Evolutionary conservation across 169 alveolate genomes (phyloP), one percentile per base, ranked within the genome.

Genomic region (Cryptosporidium ryanae): DNA sequence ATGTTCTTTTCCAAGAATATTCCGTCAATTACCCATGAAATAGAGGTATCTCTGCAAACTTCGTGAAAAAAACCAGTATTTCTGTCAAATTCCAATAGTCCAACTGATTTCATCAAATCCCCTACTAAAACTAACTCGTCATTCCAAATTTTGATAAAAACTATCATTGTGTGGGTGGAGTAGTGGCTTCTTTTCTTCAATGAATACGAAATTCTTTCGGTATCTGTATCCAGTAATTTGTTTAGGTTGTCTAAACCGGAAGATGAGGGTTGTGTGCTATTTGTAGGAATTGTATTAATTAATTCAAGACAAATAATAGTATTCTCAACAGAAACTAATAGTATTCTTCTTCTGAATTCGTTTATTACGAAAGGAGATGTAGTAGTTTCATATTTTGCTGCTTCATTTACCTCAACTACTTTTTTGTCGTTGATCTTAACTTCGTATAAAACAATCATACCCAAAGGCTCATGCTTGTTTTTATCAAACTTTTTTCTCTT

Each of bases 31-130:
- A 76, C 87, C 87, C 87, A 76, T 21, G 87, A 70, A n/a, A 76
- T 15, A 23, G 87, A 55, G 7, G 64, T 32, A 23, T 76, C 87
- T 21, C 87, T 55, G 34, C 87, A 59, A 34, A 76, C 31, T 44
- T 76, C 87, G 34, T 76, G 29, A 76, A 76, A 76, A 34, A 38
- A 32, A n/a, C 50, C 71, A 15, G 87, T 61, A 34, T 59, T 38
- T 46, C 49, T 76, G 38, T 76, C 87, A 61, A 59, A 76, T 46
- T 76, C 71, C 87, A 67, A 76, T 15, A 76, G 31, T 32, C 87
- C 87, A 38, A 76, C 87, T n/a, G 87, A 76, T 59, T 70, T 55
- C 87, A 76, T 76, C 6, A 76, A n/a, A 76, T 76, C 87, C 31
- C 87, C 87, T 13, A 76, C 87, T n/a, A 76, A 65, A 5, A 76